Base-by-base conservation (phyloP, 106 monocot species). In the Amphibolis antarctica region DNA sequence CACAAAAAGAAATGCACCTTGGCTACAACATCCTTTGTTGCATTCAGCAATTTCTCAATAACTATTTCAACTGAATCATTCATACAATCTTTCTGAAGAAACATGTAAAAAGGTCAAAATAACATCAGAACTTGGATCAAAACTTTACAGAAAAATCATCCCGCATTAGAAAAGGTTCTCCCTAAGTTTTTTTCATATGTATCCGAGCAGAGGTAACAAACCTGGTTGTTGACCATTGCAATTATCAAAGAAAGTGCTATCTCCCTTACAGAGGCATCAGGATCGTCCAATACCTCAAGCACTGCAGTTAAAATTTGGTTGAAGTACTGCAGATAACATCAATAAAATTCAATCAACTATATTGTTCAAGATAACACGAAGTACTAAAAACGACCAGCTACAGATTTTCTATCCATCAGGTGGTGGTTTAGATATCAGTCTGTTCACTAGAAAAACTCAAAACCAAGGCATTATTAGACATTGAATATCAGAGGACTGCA, bases 61-160 rank as follows among this genome's bases (percentile, higher is more conserved):
- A 99, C 82, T 79, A 99, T 87, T 72, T 99, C 98, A 45, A 91
- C 63, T 9, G 98, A 91, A 62, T 88, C 91, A 79, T 98, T 87
- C 80, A 99, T 88, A 1, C 71, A 71, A 24, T 73, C 82, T 73
- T 83, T 88, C 98, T 99, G 78, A 12, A 57, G 27, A 44, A 66
- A 61, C 43, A 44, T 42, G 21, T 45, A 25, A 14, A 6, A 45
- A 45, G 11, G 22, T 28, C 1, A 28, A 11, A 6, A n/a, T 30
- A 27, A 59, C 21, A 57, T 14, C 28, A 6, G 11, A 57, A 26
- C 26, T 26, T 1, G 23, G 3, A 49, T 17, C 25, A 15, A 57
- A 57, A 56, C 21, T 20, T 56, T 11, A 56, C 13, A 27, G 26
- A 12, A 56, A 49, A 13, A 12, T n/a, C n/a, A n/a, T n/a, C n/a